Evolutionary conservation across 495 filamentous ascomycete genomes (phyloP), one percentile per base, ranked within the genome.

Genomic region (Rusavskia elegans): DNA sequence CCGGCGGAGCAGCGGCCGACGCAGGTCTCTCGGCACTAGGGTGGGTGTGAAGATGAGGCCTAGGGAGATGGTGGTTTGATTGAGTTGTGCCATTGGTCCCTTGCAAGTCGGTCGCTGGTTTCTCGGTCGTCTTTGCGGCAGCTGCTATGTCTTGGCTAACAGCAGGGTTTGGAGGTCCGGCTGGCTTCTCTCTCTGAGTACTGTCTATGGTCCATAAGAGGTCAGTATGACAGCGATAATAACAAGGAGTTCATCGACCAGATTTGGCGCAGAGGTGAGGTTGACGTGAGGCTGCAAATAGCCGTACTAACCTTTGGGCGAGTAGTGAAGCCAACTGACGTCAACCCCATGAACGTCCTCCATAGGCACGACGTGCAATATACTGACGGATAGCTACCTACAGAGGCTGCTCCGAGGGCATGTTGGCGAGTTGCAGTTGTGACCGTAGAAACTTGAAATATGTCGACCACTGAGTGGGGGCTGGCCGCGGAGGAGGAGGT

Each of bases 291-390:
- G 39, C 7, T 1, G 39, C 39, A 14, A 29, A 46, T 9, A 23
- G 16, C 0, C 20, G 39, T 25, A 61, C 71, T 68, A 59, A 74
- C 80, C 77, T 78, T 72, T 79, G 49, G 76, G 76, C 42, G 79
- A 74, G 59, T 81, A 78, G 65, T 83, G 80, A 45, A 83, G 72
- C 80, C 80, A 84, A 65, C 72, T 77, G 52, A 84, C 79, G 66
- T 84, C 80, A 49, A 84, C 77, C 20, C 79, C 80, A 61, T 82
- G 74, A 54, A 80, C 71, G 37, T 70, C 72, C 62, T 83, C 80
- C 80, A 78, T 78, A 11, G 13, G 7, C 29, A 11, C 39, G 32
- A 13, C 3, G 32, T 35, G 32, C 32, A 11, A 35, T 11, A 14
- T 11, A 35, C 2, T 35, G 32, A 35, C 32, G 2, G 13, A 35